Evolutionary conservation across 345 rosid genomes (phyloP).

Genomic region (Populus pruinosa): DNA sequence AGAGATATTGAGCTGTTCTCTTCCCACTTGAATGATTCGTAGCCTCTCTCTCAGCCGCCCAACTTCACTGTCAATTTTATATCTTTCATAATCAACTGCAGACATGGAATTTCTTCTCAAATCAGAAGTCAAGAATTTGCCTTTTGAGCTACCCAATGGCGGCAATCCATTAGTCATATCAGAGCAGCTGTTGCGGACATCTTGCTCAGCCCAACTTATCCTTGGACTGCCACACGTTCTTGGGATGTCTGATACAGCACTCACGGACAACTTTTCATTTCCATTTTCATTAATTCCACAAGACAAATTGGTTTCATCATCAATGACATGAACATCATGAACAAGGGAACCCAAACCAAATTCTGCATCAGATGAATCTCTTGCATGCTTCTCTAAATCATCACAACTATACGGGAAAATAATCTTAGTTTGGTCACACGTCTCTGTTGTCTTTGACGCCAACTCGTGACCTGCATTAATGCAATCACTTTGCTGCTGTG

Average conservation of each 20-base stretch:
- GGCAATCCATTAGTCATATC: constrained; percentile 36
- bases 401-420: constrained; percentile 13
- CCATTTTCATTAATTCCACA: constrained; percentile 14
- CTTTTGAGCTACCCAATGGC: constrained; percentile 22
- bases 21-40: constrained; percentile 46
- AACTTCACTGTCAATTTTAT: constrained; percentile 65
- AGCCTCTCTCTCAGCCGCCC: constrained; percentile 62
- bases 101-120: constrained; percentile 72
- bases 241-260: constrained; percentile 26
- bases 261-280: constrained; percentile 4
- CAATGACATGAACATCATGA: constrained; percentile 59
- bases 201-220: constrained; percentile 20
- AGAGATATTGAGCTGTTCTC: constrained; percentile 50
- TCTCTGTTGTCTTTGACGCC: constrained; percentile 17
- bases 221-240: constrained; percentile 17
- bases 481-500: constrained; percentile 25
- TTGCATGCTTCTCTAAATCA: constrained; percentile 20
- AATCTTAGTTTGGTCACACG: constrained; percentile 12
- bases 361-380: neutral
- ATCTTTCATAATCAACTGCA: constrained; percentile 60
- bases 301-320: constrained; percentile 30
- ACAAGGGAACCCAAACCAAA: constrained; percentile 19
- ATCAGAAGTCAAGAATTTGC: constrained; percentile 30
- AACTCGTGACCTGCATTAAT: constrained; percentile 7
- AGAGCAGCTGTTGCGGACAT: constrained; percentile 43